phyloP scores from a whole-genome alignment of 495 filamentous ascomycete genomes.

The Neurospora sp. region DNA sequence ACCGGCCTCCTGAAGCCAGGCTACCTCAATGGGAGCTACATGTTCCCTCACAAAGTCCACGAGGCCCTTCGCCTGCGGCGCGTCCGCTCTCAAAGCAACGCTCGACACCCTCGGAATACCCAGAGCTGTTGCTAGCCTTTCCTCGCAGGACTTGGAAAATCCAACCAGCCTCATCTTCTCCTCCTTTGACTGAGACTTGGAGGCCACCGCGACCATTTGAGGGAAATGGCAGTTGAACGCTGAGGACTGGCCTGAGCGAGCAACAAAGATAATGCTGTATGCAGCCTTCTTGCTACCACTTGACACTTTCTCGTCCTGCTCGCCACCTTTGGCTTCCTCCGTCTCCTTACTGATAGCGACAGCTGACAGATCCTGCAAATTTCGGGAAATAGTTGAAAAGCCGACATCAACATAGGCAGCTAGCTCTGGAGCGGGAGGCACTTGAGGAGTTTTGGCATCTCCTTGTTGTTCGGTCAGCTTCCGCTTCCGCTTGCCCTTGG shows the following conservation, averaged over 20 bases:
- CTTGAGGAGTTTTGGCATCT: conserved; percentile 1
- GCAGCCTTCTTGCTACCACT: conserved; percentile 1
- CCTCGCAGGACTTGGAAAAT: conserved; percentile 42
- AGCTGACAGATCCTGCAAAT: conserved; percentile 36
- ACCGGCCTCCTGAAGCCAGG: conserved; percentile 19
- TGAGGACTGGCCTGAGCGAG: conserved; percentile 38
- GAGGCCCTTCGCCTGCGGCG: conserved; percentile 38
- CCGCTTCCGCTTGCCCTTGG: conserved; percentile 44
- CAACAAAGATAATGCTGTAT: conserved; percentile 39
- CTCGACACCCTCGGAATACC: conserved; percentile 49
- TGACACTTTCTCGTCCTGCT: not conserved
- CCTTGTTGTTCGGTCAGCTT: conserved; percentile 15
- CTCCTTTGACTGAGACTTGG: conserved; percentile 25
- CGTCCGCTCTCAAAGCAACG: conserved; percentile 42
- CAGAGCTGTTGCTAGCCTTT: conserved; percentile 39
- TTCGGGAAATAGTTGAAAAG: conserved; percentile 45
- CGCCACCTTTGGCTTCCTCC: not conserved
- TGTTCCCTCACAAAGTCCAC: conserved; percentile 40
- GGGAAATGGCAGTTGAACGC: conserved; percentile 51
- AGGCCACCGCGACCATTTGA: conserved; percentile 43
- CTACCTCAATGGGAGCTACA: conserved; percentile 27
- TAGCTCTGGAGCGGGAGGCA: conserved; percentile 37
- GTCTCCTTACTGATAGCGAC: not conserved
- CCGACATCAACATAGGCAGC: conserved; percentile 47
- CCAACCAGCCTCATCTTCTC: conserved; percentile 43